Base-by-base conservation (phyloP, 495 filamentous ascomycete species). In the Annulohypoxylon bovei region DNA sequence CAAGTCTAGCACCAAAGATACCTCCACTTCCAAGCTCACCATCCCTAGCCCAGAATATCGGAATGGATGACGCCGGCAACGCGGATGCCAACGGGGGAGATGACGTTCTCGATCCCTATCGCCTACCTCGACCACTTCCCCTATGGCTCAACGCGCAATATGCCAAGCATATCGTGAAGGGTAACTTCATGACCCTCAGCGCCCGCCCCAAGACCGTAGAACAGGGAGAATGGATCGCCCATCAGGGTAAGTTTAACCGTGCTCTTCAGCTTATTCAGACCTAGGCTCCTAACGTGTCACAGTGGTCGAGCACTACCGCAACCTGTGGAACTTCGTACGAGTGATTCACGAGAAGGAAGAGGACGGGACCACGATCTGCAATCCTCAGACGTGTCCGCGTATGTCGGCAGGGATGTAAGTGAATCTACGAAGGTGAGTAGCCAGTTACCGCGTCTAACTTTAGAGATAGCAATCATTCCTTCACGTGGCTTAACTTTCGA, bases 151-250 rank as follows among this genome's bases (percentile, higher is more conserved):
- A 92, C 72, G 88, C 94, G 65, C 87, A 90, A 70, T 92, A 94
- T 75, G 89, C 91, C 44, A 90, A 89, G 71, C 86, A 97, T 67
- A 95, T 96, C 63, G 94, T 97, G 67, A 96, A 93, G 80, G 94
- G 94, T 46, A 98, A 97, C 80, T 97, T 97, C 77, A 93, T 96
- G 91, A 97, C 94, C 20, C 81, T 98, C 44, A 95, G 93, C 71
- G 92, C 92, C 54, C 91, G 92, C 75, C 94, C 94, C 7, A 92
- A 92, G 78, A 90, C 93, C 55, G 91, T 97, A 27, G 94, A 97
- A 77, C 86, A 92, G 65, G 94, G 93, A 32, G 94, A 98, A 75
- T 98, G 94, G 94, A 82, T 97, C 65, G 93, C 94, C 58, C 94
- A 97, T 80, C 94, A 97, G 87, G 90, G 94, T 96, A 83, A 80